Percentiles rank a stretch among this genome's conserved stretches.
Conservation (phyloP, 345 rosid genomes). For the Eucalyptus curtisii region DNA sequence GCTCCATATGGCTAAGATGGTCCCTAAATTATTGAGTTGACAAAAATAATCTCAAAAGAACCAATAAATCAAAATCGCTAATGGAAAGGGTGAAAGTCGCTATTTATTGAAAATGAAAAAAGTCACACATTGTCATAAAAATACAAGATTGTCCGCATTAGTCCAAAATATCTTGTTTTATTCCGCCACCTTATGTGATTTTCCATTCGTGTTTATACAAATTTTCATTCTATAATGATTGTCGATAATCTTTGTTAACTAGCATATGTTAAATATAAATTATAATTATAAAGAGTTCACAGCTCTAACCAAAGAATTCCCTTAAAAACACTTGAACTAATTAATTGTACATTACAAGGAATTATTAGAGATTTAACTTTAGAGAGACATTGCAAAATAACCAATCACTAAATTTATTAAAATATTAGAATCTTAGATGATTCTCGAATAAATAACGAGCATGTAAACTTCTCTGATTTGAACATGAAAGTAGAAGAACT, state of each 20-base stretch:
- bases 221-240: background rate
- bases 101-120: background rate
- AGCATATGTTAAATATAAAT: background rate
- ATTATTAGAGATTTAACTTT: background rate
- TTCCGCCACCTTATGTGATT: background rate
- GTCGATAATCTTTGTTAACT: background rate
- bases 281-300: background rate
- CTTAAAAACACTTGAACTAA: background rate
- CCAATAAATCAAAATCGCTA: background rate
- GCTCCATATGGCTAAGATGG: background rate
- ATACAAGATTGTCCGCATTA: background rate
- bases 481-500: background rate
- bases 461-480: background rate
- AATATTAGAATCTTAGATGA: background rate
- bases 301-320: conserved; percentile 1
- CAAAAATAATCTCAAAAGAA: background rate
- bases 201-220: background rate
- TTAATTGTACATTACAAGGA: background rate
- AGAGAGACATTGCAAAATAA: background rate
- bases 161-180: background rate
- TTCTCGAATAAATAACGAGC: background rate
- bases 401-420: background rate
- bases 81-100: background rate
- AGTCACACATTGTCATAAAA: background rate
- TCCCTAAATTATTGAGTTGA: background rate